Evolutionary conservation across 768 basidiomycete species (phyloP), one percentile per base, ranked within the genome.

Genomic region (Termitomyces sp.): DNA sequence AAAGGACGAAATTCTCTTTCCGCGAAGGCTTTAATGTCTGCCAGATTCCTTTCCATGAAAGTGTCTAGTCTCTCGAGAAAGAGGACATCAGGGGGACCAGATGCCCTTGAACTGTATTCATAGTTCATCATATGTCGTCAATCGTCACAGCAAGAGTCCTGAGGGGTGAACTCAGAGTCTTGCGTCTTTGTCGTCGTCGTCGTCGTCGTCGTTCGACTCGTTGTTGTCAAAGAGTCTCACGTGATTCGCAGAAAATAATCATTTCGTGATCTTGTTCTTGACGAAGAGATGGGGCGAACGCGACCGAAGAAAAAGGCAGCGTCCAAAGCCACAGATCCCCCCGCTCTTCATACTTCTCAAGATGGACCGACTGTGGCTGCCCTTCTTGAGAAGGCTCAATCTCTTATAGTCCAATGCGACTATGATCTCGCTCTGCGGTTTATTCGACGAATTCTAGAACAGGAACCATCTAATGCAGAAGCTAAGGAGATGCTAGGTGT

Each of bases 401-500:
- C 79, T n/a, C 76, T 95, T 52, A 81, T 95, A 60, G 78, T 85
- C 22, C 89, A 93, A 72, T 92, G 88, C 64, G 86, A 94, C 69
- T 94, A 90, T 66, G 82, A 88, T 47, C 82, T 95, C 45, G 91
- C 93, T 2, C 71, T 79, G 48, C 83, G 79, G 49, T 94, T 95
- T 66, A 73, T 85, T 36, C 73, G 76, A 42, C 82, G 93, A 41
- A 78, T 88, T 16, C 70, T 94, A 29, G 79, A 88, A 59, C 73
- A 81, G 47, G 81, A 88, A 52, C 76, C 85, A 10, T 69, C 71
- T 29, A 82, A 90, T 72, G 76, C 74, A 1, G 83, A 86, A 55
- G 91, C 86, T 1, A 85, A 77, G 62, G 93, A 95, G 68, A 84
- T 94, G 69, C 75, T 91, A 7, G 94, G 92, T 1, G 82, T 94